Evolutionary conservation across 2,329 filamentous ascomycete genomes (phyloP).

Genomic region (Claviceps pazoutovae): DNA sequence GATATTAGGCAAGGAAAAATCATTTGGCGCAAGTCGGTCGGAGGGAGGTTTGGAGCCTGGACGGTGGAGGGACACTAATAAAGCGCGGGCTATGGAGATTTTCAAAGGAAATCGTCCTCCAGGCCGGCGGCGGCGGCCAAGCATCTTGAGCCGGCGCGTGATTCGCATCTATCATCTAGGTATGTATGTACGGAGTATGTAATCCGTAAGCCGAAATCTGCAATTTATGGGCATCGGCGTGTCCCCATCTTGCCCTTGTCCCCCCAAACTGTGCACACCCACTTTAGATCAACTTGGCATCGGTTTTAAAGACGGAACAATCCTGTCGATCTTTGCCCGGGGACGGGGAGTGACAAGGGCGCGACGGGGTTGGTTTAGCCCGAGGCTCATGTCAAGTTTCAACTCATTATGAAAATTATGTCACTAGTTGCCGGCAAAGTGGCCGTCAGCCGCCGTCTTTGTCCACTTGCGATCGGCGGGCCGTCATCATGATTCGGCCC

Average conservation of each 20-base stretch:
- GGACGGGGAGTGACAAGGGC: neutral
- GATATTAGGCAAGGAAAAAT: too few species aligned
- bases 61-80: too few species aligned
- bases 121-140: neutral
- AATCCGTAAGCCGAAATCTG: neutral
- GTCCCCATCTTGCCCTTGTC: neutral
- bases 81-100: too few species aligned
- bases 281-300: neutral
- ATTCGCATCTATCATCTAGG: neutral
- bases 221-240: neutral
- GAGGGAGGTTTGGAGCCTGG: too few species aligned
- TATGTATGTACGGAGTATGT: too few species aligned
- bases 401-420: too few species aligned
- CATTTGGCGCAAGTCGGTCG: too few species aligned
- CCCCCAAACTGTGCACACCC: neutral
- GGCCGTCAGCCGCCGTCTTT: neutral
- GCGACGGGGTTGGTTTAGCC: too few species aligned
- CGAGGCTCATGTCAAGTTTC: neutral
- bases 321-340: neutral
- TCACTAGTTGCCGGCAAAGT: neutral
- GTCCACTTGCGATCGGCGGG: neutral
- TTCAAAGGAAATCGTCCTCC: too few species aligned
- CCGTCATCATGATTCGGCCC: constrained; percentile 2
- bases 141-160: neutral
- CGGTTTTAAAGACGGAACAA: neutral